These are phyloP conservation scores for Phialophora expanda DNA, from an alignment of 2,329 filamentous ascomycete genomes.

Conservation along the genomic window DNA sequence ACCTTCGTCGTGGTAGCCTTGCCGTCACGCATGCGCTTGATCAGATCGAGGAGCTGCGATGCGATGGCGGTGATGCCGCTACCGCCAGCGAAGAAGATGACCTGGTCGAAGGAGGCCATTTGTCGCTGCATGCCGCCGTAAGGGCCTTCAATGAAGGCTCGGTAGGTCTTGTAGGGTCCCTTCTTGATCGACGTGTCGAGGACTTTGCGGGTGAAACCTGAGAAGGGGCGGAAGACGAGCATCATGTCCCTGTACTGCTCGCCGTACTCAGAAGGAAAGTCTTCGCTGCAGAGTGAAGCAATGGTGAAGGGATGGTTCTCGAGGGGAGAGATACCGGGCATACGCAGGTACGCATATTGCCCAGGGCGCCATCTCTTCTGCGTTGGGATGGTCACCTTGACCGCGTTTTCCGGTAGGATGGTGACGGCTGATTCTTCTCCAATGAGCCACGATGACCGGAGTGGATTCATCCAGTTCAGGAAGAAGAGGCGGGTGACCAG, in stretches of 20 bases:
- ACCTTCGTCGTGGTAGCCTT: slow-evolving; percentile 92
- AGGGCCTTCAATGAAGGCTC: slow-evolving; percentile 89
- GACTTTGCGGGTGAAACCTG: slow-evolving; percentile 85
- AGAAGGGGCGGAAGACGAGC: slow-evolving; percentile 88
- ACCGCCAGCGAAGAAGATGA: slow-evolving; percentile 89
- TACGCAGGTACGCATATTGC: slow-evolving; percentile 91
- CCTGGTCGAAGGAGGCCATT: slow-evolving; percentile 89
- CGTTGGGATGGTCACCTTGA: slow-evolving; percentile 93
- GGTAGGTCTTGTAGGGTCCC: slow-evolving; percentile 88
- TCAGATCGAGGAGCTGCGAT: slow-evolving; percentile 88
- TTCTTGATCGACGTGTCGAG: slow-evolving; percentile 82
- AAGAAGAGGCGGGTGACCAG: slow-evolving; percentile 79
- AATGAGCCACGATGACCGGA: slow-evolving; percentile 78
- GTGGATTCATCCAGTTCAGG: slow-evolving; percentile 86
- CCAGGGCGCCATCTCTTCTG: slow-evolving; percentile 92
- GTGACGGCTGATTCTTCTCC: slow-evolving; percentile 91
- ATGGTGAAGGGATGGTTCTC: slow-evolving; percentile 98
- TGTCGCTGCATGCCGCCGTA: slow-evolving; percentile 94
- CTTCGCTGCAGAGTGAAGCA: slow-evolving; percentile 86
- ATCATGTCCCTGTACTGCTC: slow-evolving; percentile 86
- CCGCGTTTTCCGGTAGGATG: slow-evolving; percentile 87
- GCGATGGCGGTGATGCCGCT: slow-evolving; percentile 94
- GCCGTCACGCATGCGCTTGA: slow-evolving; percentile 93
- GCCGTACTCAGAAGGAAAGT: slow-evolving; percentile 90
- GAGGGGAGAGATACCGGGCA: slow-evolving; percentile 87